Evolutionary conservation across 495 filamentous ascomycete species (phyloP), one percentile per base, ranked within the genome.

Genomic region (Lophiotrema nucula): DNA sequence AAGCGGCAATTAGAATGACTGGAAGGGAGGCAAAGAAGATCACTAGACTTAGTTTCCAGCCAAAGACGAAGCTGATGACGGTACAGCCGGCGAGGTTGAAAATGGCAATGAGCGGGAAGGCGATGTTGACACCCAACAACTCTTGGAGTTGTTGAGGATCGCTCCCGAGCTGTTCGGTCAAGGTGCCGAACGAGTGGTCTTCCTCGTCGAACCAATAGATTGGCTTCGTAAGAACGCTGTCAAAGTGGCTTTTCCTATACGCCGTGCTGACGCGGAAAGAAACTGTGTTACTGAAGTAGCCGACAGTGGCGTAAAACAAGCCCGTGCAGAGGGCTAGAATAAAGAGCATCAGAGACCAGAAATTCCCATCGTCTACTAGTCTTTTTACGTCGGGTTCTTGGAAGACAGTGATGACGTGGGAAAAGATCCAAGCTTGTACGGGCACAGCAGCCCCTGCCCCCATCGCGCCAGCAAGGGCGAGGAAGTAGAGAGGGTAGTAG

Each of bases 181-280:
- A 72, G n/a, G 88, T 85, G 57, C 92, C 92, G 13, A 88, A 84
- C 46, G 82, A 87, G 65, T 96, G 95, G 62, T 91, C 83, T 56
- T 92, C 88, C n/a, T 72, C 80, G 61, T 95, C 70, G 6, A 88
- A 72, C 0, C 86, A 86, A 47, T 82, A 79, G 18, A 77, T 74
- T 0, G 89, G 81, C 58, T 89, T 90, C 24, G 80, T 71, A 60
- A 78, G 84, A 33, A 90, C 83, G 2, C 82, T 81, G 43, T 81
- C 77, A 61, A 85, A 86, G 69, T 47, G 68, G 67, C 44, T 71
- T n/a, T n/a, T n/a, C n/a, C n/a, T n/a, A n/a, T n/a, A n/a, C n/a
- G n/a, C n/a, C n/a, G n/a, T n/a, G n/a, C n/a, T n/a, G n/a, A n/a
- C n/a, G n/a, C n/a, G n/a, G n/a, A n/a, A n/a, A n/a, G n/a, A n/a